phyloP scores from a whole-genome alignment of 345 rosid genomes.

The Brassica incana region DNA sequence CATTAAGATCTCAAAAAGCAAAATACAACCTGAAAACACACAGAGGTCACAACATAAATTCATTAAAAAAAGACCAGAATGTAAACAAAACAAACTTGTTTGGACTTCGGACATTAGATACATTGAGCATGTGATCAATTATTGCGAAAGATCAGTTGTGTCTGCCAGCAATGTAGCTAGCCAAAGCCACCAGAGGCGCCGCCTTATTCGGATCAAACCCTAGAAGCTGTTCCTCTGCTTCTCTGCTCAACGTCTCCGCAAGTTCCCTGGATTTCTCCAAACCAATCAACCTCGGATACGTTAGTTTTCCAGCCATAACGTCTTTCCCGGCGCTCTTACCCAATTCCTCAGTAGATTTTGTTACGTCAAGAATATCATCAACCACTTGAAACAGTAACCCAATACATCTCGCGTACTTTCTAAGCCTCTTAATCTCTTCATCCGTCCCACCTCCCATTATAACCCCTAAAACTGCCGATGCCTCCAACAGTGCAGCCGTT shows the following conservation, averaged over 20 bases:
- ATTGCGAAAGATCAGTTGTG: conserved; percentile 42
- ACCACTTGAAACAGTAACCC: conserved; percentile 89
- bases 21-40: background rate
- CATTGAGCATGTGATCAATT: background rate
- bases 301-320: conserved; percentile 65
- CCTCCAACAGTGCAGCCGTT: conserved; percentile 76
- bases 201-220: conserved; percentile 69
- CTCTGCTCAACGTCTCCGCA: conserved; percentile 57
- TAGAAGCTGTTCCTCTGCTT: conserved; percentile 55
- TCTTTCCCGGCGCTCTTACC: conserved; percentile 94
- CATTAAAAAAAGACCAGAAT: background rate
- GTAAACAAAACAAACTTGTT: background rate
- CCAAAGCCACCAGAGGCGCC: conserved; percentile 78
- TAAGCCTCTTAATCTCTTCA: conserved; percentile 67
- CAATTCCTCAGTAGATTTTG: conserved; percentile 67
- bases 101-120: background rate
- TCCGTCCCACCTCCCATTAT: conserved; percentile 73
- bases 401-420: conserved; percentile 67
- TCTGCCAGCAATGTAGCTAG: conserved; percentile 72
- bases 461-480: conserved; percentile 70
- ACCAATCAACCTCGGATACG: conserved; percentile 79
- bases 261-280: conserved; percentile 60
- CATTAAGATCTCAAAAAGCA: background rate
- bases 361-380: conserved; percentile 87
- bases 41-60: background rate